Percentiles rank a stretch among this genome's conserved stretches.
These are phyloP conservation scores for Nakazawaea ernobii DNA, from an alignment of 805 yeast genomes.

Conservation along the genomic window DNA sequence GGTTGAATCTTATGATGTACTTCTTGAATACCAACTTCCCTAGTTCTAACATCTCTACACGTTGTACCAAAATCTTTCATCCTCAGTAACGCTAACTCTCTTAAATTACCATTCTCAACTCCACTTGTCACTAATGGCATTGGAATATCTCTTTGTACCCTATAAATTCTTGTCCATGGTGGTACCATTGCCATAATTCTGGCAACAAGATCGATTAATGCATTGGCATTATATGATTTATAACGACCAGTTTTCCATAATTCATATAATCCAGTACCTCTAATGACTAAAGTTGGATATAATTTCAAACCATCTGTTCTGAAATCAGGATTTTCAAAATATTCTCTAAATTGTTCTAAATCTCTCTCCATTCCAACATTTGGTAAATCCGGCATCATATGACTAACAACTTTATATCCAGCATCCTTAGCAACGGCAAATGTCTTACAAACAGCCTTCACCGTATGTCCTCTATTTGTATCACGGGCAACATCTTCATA, in stretches of 20 bases:
- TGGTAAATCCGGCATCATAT: conserved; percentile 99
- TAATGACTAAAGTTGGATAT: conserved; percentile 92
- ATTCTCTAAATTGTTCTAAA: conserved; percentile 90
- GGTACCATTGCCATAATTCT: conserved; percentile 94
- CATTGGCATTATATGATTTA: conserved; percentile 91
- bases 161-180: conserved; percentile 98
- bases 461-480: conserved; percentile 97
- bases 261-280: conserved; percentile 97
- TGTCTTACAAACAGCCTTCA: conserved; percentile 91
- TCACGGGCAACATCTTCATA: conserved; percentile 98
- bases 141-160: conserved; percentile 98
- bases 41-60: conserved; percentile 93
- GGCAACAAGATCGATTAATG: conserved; percentile 90
- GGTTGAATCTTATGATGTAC: conserved; percentile 96
- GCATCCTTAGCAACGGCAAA: conserved; percentile 96
- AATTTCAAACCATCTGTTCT: conserved; percentile 95
- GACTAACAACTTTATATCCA: conserved; percentile 95
- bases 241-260: conserved; percentile 95
- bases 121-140: conserved; percentile 98
- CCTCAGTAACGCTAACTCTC: conserved; percentile 93
- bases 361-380: conserved; percentile 99
- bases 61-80: conserved; percentile 97
- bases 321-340: conserved; percentile 94
- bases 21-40: conserved; percentile 98
- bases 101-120: conserved; percentile 93